Evolutionary conservation across 2,329 filamentous ascomycete species (phyloP).

Genomic region (Diaporthe longicolla): DNA sequence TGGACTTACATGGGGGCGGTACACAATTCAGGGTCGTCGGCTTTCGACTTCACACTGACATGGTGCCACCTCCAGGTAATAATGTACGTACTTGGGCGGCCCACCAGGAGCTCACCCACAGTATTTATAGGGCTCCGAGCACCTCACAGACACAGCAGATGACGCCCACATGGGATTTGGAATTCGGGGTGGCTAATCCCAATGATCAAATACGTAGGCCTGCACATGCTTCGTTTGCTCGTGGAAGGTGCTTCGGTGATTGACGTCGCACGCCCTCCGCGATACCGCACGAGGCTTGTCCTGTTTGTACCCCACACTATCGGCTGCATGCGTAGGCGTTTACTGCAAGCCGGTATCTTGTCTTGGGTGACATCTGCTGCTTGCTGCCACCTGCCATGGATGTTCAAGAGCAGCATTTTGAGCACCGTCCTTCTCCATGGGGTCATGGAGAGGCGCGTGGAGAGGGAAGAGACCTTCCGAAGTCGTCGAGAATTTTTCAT

Average conservation of each 20-base stretch:
- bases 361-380: constrained; percentile 11
- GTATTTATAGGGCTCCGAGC: constrained; percentile 16
- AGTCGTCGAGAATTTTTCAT: constrained; percentile 38
- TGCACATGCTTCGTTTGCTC: constrained; percentile 17
- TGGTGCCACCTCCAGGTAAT: too few relatives aligned
- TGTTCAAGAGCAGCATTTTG: not conserved
- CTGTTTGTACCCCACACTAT: constrained; percentile 16
- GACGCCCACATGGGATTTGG: not conserved
- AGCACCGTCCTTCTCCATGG: constrained; percentile 24
- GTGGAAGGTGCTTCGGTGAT: constrained; percentile 12
- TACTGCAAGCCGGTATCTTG: constrained; percentile 16
- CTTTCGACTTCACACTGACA: not conserved
- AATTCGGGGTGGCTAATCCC: not conserved
- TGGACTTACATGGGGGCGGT: not conserved
- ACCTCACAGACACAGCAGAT: constrained; percentile 11
- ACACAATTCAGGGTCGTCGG: not conserved
- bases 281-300: constrained; percentile 15
- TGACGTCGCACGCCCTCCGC: constrained; percentile 24
- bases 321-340: not conserved
- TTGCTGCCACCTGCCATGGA: constrained; percentile 22
- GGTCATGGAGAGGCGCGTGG: constrained; percentile 19
- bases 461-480: constrained; percentile 23
- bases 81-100: not conserved
- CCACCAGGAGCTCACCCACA: not conserved
- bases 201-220: constrained; percentile 6